These are phyloP conservation scores for Hypoxylon crocopeplum DNA, from an alignment of 495 filamentous ascomycete species.

Conservation along the genomic window DNA sequence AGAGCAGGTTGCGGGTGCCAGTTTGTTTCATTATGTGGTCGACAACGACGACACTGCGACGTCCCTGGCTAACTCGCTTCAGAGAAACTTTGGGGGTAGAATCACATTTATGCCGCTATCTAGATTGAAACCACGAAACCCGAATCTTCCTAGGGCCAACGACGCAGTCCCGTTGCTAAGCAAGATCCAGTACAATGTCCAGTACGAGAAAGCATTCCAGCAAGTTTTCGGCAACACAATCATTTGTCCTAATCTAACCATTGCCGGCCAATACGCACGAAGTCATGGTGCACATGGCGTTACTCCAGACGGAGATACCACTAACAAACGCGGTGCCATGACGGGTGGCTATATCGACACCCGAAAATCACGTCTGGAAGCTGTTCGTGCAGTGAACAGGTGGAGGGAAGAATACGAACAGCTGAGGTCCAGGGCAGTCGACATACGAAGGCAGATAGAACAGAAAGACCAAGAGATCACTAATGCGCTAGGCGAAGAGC, in stretches of 20 bases:
- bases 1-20: constrained; percentile 90
- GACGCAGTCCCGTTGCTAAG: constrained; percentile 87
- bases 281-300: constrained; percentile 91
- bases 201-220: constrained; percentile 83
- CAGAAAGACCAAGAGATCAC: constrained; percentile 87
- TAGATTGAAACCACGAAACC: constrained; percentile 68
- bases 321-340: constrained; percentile 92
- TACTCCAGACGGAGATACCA: constrained; percentile 90
- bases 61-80: constrained; percentile 76
- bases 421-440: constrained; percentile 55
- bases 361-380: constrained; percentile 80
- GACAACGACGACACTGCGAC: constrained; percentile 91
- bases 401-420: constrained; percentile 77
- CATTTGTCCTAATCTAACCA: constrained; percentile 85
- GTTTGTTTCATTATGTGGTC: constrained; percentile 95
- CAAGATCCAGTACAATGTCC: constrained; percentile 79
- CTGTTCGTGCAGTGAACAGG: constrained; percentile 75
- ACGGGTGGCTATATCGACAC: constrained; percentile 92
- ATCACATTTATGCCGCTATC: constrained; percentile 96
- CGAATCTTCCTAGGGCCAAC: constrained; percentile 81
- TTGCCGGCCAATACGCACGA: constrained; percentile 87
- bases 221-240: constrained; percentile 97
- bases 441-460: constrained; percentile 66
- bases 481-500: constrained; percentile 75
- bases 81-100: constrained; percentile 81